Evolutionary conservation across 345 rosid species (phyloP), one percentile per base, ranked within the genome.

Genomic region (Erodium maritimum): DNA sequence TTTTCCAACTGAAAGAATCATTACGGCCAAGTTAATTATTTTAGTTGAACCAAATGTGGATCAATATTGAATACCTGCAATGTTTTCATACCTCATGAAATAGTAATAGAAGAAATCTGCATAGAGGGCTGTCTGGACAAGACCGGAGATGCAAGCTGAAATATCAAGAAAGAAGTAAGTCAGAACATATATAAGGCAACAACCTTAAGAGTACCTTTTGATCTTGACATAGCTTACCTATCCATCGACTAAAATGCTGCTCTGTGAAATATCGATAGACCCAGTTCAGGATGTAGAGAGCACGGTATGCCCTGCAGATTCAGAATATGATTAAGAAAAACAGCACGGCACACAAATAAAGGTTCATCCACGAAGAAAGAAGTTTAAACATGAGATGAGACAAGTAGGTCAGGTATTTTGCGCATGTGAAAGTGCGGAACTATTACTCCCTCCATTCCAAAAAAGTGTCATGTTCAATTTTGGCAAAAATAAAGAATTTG

Each of bases 101-200:
- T 91, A 91, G 75, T 84, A 91, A 69, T 91, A 91, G 75, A 91
- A 91, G 85, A 91, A 91, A 71, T 91, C 96, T 0, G 88, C 96
- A 34, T 91, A 88, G 17, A 91, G 84, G 60, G 83, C 95, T 51
- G 91, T 91, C 66, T 91, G 97, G 70, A 85, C 62, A 46, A 91
- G 74, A 64, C 96, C 97, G 19, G 96, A 86, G 37, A 84, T 33
- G 21, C 95, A 88, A 65, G 96, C 97, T 91, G 91, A 42, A 42
- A 42, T 29, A 29, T 29, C 14, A 10, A 37, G 46, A 37, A 42
- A 12, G 17, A 42, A 42, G 11, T 16, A 5, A 11, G 48, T 42
- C 11, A 42, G 21, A 61, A 33, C 17, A 42, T 46, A 56, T 67
- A 55, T 65, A 68, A 29, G 66, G 12, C 57, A 1, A 46, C 23